Evolutionary conservation across 2,329 filamentous ascomycete species (phyloP), one percentile per base, ranked within the genome.

Genomic region (Diaporthe vaccinii): DNA sequence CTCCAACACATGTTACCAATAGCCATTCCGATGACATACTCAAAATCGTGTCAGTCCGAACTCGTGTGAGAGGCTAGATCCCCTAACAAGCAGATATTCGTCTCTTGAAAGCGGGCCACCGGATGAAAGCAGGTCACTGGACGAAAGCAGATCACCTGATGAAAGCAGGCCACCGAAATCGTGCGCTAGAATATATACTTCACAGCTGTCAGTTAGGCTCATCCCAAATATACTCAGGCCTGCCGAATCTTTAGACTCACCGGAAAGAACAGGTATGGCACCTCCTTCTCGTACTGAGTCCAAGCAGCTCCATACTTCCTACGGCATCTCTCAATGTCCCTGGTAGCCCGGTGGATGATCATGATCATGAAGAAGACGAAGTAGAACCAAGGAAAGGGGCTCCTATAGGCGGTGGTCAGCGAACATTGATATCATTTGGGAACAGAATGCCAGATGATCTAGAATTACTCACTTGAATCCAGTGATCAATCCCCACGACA

Each of bases 301-400:
- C 95, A 97, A 17, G 93, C 92, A 78, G 94, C 92, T 25, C 94
- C 94, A 84, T 97, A 97, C 87, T 94, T 95, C 79, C 87, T 87
- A 73, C 90, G 89, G 84, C 95, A 97, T 78, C 92, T 89, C 82
- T 93, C 88, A 76, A 96, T 94, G 81, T 97, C 95, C 76, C 95
- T 89, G 78, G 87, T 86, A 7, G 94, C 93, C 74, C 95, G 93
- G 83, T 97, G 95, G 10, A 91, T 87, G 80, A 97, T 96, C 94
- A 96, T 96, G 78, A 85, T 85, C 25, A 88, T 87, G 82, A 97
- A 97, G 87, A 97, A 97, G 49, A 94, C 84, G 0, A 94, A 93
- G 82, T 97, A 96, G 84, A 97, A 97, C 94, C 95, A 97, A 0
- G 95, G 95, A 85, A 96, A 96, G 0, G 94, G 94, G 81, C 92